Percentiles rank a stretch among this genome's conserved stretches.
Evolutionary conservation across 257 asterid species (phyloP).

Genomic region (Lycium ferocissimum): DNA sequence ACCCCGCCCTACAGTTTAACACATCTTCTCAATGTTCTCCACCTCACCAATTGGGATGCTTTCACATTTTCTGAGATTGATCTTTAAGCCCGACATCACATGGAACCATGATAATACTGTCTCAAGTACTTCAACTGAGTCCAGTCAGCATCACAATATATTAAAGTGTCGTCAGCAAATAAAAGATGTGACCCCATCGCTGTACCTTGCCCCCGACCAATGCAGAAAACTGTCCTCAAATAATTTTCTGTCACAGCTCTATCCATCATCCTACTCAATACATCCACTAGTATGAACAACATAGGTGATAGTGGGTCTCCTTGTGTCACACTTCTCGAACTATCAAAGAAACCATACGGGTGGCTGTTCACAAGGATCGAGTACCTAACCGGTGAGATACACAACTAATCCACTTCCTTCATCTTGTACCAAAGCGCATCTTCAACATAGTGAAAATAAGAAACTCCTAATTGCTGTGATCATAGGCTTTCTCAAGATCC

Average conservation of each 20-base stretch:
- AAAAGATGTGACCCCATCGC: not conserved
- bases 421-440: not conserved
- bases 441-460: conserved; percentile 1
- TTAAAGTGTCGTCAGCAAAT: not conserved
- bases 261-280: not conserved
- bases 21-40: not conserved
- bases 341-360: not conserved
- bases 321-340: not conserved
- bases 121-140: not conserved
- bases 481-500: not conserved
- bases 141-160: not conserved
- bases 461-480: not conserved
- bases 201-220: not conserved
- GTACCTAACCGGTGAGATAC: not conserved
- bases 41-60: not conserved
- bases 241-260: not conserved
- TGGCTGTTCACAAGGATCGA: not conserved
- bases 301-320: not conserved
- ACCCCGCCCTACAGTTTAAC: no score
- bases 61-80: not conserved
- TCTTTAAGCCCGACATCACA: not conserved
- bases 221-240: not conserved
- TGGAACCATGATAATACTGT: not conserved
- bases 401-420: not conserved
- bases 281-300: not conserved